Evolutionary conservation across 2,329 filamentous ascomycete genomes (phyloP), one percentile per base, ranked within the genome.

Genomic region (Colletotrichum melonis): DNA sequence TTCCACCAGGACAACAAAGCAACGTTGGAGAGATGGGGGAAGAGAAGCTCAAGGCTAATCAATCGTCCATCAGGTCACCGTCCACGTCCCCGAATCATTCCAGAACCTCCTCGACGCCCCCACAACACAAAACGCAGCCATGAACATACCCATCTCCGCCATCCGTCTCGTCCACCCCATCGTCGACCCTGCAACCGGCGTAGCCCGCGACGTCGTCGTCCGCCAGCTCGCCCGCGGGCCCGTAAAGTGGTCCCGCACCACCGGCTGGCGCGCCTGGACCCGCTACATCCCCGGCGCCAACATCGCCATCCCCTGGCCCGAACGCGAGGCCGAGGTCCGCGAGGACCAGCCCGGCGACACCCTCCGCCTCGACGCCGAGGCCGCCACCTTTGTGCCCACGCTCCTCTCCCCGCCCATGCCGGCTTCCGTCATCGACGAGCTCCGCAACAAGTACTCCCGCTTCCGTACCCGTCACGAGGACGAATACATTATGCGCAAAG

Each of bases 141-240:
- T 89, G 65, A 86, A 91, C 38, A 81, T 97, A 38, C 88, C 93
- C 67, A 87, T 97, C 78, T 88, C 90, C 42, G 87, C 93, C 74
- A 87, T 98, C 75, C 94, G 94, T 70, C 93, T 98, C 42, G 94
- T 98, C 62, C 91, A 94, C 79, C 92, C 94, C 26, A 86, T 97
- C 67, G 86, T 87, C 63, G 90, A 97, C 81, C 87, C 90, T 19
- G 83, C 85, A 75, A 93, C 92, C 14, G 92, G 92, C 78, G 78
- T 84, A 32, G 88, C 88, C 57, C 90, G 90, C 79, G 95, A 98
- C 80, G 91, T 94, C 72, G 88, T 98, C 78, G 91, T 97, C 81
- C 90, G 94, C 80, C 88, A 93, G 80, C 85, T 97, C 69, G 87
- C 89, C 75, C 87, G 88, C 57, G 83, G 85, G 19, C 85, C 81